Percentiles rank a stretch among this genome's conserved stretches.
Conservation (phyloP, 208 protist species). For the Trypanosoma rangeli region DNA sequence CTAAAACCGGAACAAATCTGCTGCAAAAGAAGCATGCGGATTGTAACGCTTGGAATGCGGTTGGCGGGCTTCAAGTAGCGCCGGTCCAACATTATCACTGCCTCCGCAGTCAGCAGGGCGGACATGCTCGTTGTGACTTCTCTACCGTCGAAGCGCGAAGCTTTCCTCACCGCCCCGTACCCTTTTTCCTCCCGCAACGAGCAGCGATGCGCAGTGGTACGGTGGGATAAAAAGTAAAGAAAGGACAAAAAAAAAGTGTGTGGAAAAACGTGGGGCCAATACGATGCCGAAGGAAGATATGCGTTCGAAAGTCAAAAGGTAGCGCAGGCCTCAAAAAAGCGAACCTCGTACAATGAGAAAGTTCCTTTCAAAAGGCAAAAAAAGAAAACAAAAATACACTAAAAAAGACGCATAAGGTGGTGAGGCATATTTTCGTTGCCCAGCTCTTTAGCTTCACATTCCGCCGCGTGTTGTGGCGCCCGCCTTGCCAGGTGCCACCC, state of each 20-base stretch:
- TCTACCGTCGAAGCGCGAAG: neutral
- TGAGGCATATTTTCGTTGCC: neutral
- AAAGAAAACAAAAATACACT: neutral
- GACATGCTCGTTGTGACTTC: constrained; percentile 31
- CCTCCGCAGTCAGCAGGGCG: constrained; percentile 75
- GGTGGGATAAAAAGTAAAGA: neutral
- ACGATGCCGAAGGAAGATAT: neutral
- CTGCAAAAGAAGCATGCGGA: constrained; percentile 86
- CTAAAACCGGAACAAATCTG: constrained; percentile 78
- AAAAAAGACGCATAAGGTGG: neutral
- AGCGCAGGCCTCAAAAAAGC: neutral
- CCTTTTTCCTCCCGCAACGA: neutral
- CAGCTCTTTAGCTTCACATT: neutral
- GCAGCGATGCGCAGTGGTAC: neutral
- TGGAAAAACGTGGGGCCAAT: neutral
- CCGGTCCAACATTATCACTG: constrained; percentile 79
- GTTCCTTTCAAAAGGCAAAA: neutral
- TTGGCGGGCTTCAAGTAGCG: constrained; percentile 87
- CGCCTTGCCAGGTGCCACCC: constrained; percentile 7
- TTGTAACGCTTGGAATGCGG: constrained; percentile 83
- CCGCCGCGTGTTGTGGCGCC: neutral
- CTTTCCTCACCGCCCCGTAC: neutral
- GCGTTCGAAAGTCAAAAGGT: neutral
- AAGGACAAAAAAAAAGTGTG: neutral
- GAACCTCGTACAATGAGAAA: neutral